phyloP scores from a whole-genome alignment of 129 eudicot species.

The Tanacetum coccineum region DNA sequence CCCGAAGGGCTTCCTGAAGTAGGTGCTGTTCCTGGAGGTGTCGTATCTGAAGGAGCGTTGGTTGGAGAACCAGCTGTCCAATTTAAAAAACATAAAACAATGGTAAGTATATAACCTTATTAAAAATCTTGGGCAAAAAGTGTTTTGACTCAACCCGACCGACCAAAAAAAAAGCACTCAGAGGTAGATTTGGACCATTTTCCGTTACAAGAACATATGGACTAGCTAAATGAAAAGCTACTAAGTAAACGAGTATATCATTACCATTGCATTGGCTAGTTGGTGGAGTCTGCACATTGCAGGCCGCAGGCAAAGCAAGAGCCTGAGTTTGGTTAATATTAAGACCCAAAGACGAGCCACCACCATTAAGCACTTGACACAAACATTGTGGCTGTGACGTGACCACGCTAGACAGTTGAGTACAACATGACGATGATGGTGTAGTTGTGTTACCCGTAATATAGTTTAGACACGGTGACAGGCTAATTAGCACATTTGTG shows the following conservation, averaged over 20 bases:
- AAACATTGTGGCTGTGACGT: conserved; percentile 56
- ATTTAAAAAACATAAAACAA: conserved; percentile 11
- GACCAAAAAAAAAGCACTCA: too few species aligned
- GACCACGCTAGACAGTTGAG: conserved; percentile 39
- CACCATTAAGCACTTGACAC: conserved; percentile 47
- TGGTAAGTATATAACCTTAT: conserved; percentile 1
- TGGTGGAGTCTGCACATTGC: conserved; percentile 68
- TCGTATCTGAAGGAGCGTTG: conserved; percentile 36
- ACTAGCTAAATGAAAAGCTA: too few species aligned
- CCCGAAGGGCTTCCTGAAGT: conserved; percentile 38
- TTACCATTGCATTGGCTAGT: conserved; percentile 57
- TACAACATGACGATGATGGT: conserved; percentile 42
- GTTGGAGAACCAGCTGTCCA: conserved; percentile 48
- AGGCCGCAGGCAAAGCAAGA: conserved; percentile 47
- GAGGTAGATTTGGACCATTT: background rate
- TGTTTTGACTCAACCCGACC: background rate
- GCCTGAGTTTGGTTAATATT: conserved; percentile 57
- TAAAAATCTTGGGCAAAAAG: background rate
- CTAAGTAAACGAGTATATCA: background rate
- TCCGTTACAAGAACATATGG: too few species aligned
- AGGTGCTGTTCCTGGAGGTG: conserved; percentile 29
- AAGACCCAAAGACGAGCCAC: conserved; percentile 40
- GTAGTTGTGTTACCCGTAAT: conserved; percentile 36
- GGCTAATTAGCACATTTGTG: conserved; percentile 33
- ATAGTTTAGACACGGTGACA: conserved; percentile 44